Evolutionary conservation across 176 grass and related monocot species (phyloP), one percentile per base, ranked within the genome.

Genomic region (Raddia guianensis): DNA sequence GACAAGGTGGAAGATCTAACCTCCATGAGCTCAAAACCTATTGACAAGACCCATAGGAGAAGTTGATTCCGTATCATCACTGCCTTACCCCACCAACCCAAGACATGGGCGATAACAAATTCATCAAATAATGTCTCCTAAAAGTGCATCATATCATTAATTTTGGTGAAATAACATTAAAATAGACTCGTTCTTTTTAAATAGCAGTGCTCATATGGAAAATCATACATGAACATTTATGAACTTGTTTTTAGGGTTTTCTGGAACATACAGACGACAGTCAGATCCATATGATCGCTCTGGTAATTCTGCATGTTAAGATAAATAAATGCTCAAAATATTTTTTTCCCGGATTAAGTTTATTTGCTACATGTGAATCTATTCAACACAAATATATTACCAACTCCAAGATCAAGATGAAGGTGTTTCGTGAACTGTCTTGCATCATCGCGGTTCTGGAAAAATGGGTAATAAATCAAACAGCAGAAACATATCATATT

Each of bases 81-180:
- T 68, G 93, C 90, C 77, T 97, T 97, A n/a, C 93, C 88, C 93
- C 93, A 97, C 93, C 93, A 97, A 73, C 93, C 93, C 72, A 97
- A 84, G 80, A 93, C 65, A 83, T 97, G 93, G 35, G 93, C 93
- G 73, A 90, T 70, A 56, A 97, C 90, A 82, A 97, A 97, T 66
- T 97, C 93, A 86, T 97, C 93, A 84, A 97, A 97, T 32, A 98
- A 85, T 55, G 92, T 98, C 74, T 98, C 92, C 96, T 98, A 87
- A 55, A 93, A 0, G 72, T 77, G 49, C 40, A 82, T 74, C 63
- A 73, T 83, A 57, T 27, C 40, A 49, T 81, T 68, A 86, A 87
- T 43, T 53, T 85, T 75, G 53, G 21, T 85, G 68, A 1, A 64
- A 66, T 49, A 79, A 80, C 21, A 64, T 60, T 4, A 81, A 19